Evolutionary conservation across 768 basidiomycete species (phyloP).

Genomic region (Lactarius hatsudake): DNA sequence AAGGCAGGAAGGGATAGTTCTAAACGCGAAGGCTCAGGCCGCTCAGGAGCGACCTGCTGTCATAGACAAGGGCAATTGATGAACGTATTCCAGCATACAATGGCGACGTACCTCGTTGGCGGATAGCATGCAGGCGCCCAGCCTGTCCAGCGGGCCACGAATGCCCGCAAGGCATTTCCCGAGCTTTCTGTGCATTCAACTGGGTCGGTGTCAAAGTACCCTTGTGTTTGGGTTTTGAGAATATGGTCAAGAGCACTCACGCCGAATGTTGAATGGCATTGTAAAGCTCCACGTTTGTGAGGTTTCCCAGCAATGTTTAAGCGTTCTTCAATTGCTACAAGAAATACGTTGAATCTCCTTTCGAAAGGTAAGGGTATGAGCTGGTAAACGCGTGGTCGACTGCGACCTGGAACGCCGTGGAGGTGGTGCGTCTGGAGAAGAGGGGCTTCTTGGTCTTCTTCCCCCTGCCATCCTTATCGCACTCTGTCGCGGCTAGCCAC

Average conservation of each 20-base stretch:
- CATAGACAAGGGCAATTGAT: background rate
- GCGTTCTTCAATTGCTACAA: conserved; percentile 23
- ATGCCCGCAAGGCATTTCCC: conserved; percentile 33
- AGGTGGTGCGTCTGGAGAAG: no score
- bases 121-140: conserved; percentile 52
- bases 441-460: no score
- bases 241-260: conserved; percentile 4
- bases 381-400: no score
- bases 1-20: no score
- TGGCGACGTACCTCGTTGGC: conserved; percentile 51
- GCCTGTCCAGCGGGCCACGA: conserved; percentile 46
- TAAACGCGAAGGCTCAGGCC: no score
- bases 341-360: background rate
- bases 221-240: background rate
- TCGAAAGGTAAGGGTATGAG: no score
- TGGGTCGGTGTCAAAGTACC: background rate
- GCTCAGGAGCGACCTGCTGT: conserved; percentile 44
- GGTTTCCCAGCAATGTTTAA: conserved; percentile 13
- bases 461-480: no score
- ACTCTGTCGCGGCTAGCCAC: no score
- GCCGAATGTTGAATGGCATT: conserved; percentile 8
- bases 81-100: background rate
- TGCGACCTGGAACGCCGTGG: no score
- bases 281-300: conserved; percentile 1
- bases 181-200: no score